A percentile compares a stretch with the other conserved stretches of the same genome.
These are phyloP conservation scores for Candida mattraensis DNA, from an alignment of 805 yeast species.

Conservation along the genomic window DNA sequence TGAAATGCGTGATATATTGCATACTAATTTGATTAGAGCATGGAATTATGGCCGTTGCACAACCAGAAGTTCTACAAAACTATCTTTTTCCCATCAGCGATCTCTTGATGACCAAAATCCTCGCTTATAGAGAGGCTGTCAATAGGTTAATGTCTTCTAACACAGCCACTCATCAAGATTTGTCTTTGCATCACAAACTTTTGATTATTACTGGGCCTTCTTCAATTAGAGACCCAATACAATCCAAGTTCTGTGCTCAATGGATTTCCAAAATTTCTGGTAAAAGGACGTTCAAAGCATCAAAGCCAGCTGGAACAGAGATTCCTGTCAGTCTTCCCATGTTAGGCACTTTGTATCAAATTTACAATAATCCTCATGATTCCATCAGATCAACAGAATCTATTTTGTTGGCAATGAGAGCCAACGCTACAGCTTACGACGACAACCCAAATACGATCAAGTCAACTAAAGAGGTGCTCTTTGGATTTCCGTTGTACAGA, in stretches of 20 bases:
- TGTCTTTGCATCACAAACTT: constrained; percentile 20
- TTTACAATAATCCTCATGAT: constrained; percentile 14
- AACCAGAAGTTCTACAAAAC: constrained; percentile 45
- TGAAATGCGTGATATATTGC: constrained; percentile 8
- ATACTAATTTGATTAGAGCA: no score
- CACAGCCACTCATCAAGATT: not conserved
- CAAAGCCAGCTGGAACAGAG: constrained; percentile 2
- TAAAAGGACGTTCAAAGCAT: constrained; percentile 16
- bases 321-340: constrained; percentile 5
- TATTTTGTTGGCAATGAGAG: constrained; percentile 37
- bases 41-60: constrained; percentile 40
- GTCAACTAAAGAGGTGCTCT: constrained; percentile 30
- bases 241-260: constrained; percentile 41
- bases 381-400: constrained; percentile 13
- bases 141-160: constrained; percentile 18
- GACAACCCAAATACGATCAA: constrained; percentile 15
- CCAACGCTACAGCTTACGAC: constrained; percentile 37
- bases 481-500: constrained; percentile 43
- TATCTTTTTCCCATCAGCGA: constrained; percentile 38
- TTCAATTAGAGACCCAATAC: constrained; percentile 31
- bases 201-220: constrained; percentile 44
- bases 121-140: constrained; percentile 32
- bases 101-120: constrained; percentile 30
- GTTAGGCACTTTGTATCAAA: constrained; percentile 2
- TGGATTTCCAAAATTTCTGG: constrained; percentile 37